Conservation (phyloP, 352 stramenopile species). For the Globisporangium barbulae region DNA sequence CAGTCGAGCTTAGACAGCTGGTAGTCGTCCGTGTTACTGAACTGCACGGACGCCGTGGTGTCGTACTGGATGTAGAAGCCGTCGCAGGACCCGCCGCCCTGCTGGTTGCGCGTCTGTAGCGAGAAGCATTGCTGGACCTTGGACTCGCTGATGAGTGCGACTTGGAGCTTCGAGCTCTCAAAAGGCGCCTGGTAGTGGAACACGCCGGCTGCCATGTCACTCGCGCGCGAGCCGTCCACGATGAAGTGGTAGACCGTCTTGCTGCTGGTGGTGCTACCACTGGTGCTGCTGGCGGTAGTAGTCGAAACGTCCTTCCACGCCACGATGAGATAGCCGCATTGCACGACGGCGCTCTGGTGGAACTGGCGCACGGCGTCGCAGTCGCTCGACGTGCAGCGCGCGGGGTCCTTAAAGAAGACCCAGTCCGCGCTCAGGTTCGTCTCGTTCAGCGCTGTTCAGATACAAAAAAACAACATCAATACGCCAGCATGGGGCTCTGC, state of each 20-base stretch:
- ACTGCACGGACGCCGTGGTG: constrained; percentile 35
- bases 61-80: constrained; percentile 70
- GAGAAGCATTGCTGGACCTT: constrained; percentile 57
- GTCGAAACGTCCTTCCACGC: constrained; percentile 57
- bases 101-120: constrained; percentile 71
- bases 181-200: constrained; percentile 58
- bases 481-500: too few relatives aligned
- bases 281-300: neutral
- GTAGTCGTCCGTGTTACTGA: constrained; percentile 55
- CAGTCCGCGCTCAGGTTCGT: constrained; percentile 63
- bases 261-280: neutral
- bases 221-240: constrained; percentile 61
- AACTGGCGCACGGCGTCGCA: constrained; percentile 60
- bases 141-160: constrained; percentile 29
- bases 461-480: neutral
- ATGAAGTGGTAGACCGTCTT: constrained; percentile 61
- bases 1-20: constrained; percentile 52
- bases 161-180: constrained; percentile 21
- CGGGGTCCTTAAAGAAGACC: constrained; percentile 63
- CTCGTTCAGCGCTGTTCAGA: constrained; percentile 26
- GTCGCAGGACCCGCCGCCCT: constrained; percentile 47
- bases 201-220: constrained; percentile 58
- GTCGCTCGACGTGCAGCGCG: constrained; percentile 53
- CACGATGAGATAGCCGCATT: constrained; percentile 63
- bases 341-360: constrained; percentile 53